phyloP scores from a whole-genome alignment of 2,329 filamentous ascomycete species.

The Basipetospora chlamydospora region DNA sequence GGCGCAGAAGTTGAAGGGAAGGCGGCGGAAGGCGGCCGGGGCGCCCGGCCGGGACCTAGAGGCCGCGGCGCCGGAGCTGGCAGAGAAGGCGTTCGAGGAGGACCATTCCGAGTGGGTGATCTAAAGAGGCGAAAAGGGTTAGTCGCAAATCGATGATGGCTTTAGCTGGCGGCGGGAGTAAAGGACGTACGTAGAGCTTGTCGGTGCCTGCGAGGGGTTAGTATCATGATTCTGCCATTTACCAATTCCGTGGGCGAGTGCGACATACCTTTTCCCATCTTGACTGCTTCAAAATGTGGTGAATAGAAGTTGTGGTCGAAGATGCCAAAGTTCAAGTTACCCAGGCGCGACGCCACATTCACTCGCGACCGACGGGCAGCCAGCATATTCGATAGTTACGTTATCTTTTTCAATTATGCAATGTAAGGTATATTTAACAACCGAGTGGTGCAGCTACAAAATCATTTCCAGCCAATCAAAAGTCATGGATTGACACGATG shows the following conservation, averaged over 20 bases:
- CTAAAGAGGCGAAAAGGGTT: conserved; percentile 14
- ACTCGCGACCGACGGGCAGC: too few relatives aligned
- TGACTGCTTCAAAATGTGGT: background rate
- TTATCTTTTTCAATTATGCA: too few relatives aligned
- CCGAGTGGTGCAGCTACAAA: background rate
- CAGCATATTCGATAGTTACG: too few relatives aligned
- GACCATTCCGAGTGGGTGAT: conserved; percentile 99
- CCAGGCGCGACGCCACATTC: conserved; percentile 1
- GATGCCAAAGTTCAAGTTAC: background rate
- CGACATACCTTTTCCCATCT: conserved; percentile 10
- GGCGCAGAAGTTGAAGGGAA: conserved; percentile 97
- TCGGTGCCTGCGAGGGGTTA: conserved; percentile 20
- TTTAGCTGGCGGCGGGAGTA: background rate
- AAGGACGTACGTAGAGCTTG: conserved; percentile 25
- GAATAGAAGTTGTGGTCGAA: background rate
- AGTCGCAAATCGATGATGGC: too few relatives aligned
- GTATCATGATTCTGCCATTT: too few relatives aligned
- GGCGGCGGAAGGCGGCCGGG: conserved; percentile 54
- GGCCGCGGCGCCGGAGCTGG: conserved; percentile 58
- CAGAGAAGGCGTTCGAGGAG: conserved; percentile 75
- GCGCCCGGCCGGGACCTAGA: conserved; percentile 37
- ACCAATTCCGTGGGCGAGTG: background rate
- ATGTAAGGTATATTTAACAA: conserved; percentile 4
- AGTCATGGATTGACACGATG: background rate
- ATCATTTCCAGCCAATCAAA: background rate